phyloP scores from a whole-genome alignment of 2,329 filamentous ascomycete species.

The Ceratocystis lukuohia region DNA sequence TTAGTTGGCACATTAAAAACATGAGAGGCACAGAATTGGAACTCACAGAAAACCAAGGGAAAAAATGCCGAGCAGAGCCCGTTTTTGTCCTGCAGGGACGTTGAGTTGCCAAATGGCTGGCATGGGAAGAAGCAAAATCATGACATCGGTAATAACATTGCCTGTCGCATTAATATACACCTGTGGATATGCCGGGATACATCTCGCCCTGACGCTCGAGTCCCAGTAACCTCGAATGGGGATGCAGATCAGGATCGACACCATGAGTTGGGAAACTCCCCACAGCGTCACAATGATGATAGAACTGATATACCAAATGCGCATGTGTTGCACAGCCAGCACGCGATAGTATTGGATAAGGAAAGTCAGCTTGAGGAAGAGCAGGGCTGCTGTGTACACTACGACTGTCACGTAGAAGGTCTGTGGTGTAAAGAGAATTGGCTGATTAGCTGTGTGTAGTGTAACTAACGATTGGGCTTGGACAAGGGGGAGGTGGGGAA shows the following conservation, averaged over 20 bases:
- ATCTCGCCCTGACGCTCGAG: slow-evolving; percentile 20
- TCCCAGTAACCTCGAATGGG: slow-evolving; percentile 25
- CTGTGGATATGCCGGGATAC: slow-evolving; percentile 22
- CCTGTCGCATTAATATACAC: slow-evolving; percentile 24
- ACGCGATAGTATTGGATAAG: slow-evolving; percentile 30
- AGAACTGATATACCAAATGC: slow-evolving; percentile 23
- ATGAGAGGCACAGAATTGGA: no score
- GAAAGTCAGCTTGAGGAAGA: slow-evolving; percentile 28
- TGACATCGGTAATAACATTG: slow-evolving; percentile 24
- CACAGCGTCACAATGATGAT: slow-evolving; percentile 24
- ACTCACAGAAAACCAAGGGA: slow-evolving; percentile 25
- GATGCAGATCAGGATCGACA: slow-evolving; percentile 23
- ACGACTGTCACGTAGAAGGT: slow-evolving; percentile 26
- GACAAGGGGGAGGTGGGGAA: background rate
- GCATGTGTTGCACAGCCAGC: slow-evolving; percentile 24
- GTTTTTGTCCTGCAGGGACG: slow-evolving; percentile 22
- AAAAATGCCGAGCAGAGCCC: slow-evolving; percentile 24
- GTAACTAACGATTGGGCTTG: background rate
- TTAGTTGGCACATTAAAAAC: background rate
- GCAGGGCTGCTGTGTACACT: slow-evolving; percentile 25
- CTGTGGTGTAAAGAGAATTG: slow-evolving; percentile 20
- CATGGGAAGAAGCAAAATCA: slow-evolving; percentile 23
- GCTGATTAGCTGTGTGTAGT: background rate
- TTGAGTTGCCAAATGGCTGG: slow-evolving; percentile 23
- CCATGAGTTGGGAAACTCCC: slow-evolving; percentile 24